Conservation (phyloP, 2,329 filamentous ascomycete genomes). For the Neofusicoccum sp. region DNA sequence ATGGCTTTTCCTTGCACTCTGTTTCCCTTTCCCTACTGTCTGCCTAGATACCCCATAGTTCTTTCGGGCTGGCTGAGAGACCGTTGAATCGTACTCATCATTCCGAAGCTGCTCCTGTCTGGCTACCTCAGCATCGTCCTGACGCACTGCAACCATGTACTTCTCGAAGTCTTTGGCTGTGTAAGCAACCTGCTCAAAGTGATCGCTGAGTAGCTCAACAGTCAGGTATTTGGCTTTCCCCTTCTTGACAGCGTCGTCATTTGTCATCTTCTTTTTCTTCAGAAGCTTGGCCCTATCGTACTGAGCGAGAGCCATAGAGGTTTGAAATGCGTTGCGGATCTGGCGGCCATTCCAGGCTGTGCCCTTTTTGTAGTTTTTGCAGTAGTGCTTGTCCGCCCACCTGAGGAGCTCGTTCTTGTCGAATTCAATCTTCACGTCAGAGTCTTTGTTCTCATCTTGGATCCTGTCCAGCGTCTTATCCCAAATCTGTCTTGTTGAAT, state of each 20-base stretch:
- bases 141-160: constrained; percentile 21
- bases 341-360: constrained; percentile 25
- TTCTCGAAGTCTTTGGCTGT: constrained; percentile 23
- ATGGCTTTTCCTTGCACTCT: no score
- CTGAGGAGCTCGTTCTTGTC: not conserved
- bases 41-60: not conserved
- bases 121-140: constrained; percentile 8
- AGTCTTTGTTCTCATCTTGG: not conserved
- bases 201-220: constrained; percentile 18
- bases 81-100: not conserved
- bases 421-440: constrained; percentile 6
- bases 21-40: not conserved
- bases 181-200: constrained; percentile 22
- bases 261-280: not conserved
- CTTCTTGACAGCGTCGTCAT: not conserved
- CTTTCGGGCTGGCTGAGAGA: not conserved
- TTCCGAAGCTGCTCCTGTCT: not conserved
- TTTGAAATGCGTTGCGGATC: constrained; percentile 28
- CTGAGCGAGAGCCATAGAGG: constrained; percentile 25
- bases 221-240: constrained; percentile 22
- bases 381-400: not conserved
- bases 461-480: not conserved
- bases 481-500: not conserved
- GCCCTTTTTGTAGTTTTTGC: not conserved
- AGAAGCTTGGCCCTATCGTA: constrained; percentile 12